Evolutionary conservation across 257 asterid species (phyloP), one percentile per base, ranked within the genome.

Genomic region (Nicotiana sylvestris): DNA sequence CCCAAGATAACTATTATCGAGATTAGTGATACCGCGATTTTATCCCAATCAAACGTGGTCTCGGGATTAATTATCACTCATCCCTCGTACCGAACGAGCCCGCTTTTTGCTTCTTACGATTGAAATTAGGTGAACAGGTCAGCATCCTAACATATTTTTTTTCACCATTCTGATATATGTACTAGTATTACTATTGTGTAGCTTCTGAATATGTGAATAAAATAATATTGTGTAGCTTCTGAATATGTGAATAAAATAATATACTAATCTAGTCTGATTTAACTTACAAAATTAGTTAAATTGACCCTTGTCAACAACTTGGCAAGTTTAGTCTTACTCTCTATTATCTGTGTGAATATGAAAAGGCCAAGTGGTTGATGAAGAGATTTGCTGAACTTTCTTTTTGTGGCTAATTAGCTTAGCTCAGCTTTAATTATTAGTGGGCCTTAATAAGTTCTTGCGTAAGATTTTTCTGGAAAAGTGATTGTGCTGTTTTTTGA

Each of bases 311-410:
- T 29, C 70, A 65, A 62, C 53, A 49, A 35, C 68, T 27, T 35
- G 18, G 15, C 16, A 66, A 58, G 15, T 37, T 79, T 13, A 16
- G 17, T 79, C 25, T 39, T 18, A n/a, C 21, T 18, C 33, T 77
- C 27, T n/a, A 27, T 16, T 9, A 46, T 65, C 43, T 80, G 83
- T 27, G 61, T 65, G 83, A 46, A 8, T 3, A 74, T 15, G 43
- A 65, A 29, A 29, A 80, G 49, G 17, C 61, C 58, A 80, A 43
- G 66, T 80, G 77, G 77, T 65, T 80, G 83, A 43, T 65, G 3
- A 64, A 27, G 17, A 79, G 39, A 58, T 49, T 61, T 80, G 39
- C 32, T 46, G 30, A 43, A 80, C 17, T 62, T 25, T 64, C 67
- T 64, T 3, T 2, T 9, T 62, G n/a, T 64, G 57, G 32, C 72